A percentile compares a stretch with the other conserved stretches of the same genome.
These are phyloP conservation scores for Saccharum officinarum DNA, from an alignment of 176 grass and related monocot genomes.

Conservation along the genomic window DNA sequence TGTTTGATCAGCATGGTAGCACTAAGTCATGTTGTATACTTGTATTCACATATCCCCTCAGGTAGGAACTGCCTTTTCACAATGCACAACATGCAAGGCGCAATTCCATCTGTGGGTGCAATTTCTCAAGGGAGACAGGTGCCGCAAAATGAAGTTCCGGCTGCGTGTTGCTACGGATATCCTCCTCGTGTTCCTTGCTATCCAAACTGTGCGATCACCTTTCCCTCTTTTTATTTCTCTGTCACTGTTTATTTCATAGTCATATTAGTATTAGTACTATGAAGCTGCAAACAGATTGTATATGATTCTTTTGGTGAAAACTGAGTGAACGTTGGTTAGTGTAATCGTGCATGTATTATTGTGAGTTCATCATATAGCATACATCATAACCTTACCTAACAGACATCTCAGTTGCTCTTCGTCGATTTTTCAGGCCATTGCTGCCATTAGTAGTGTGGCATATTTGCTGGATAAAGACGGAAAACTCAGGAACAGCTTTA, in stretches of 20 bases:
- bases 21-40: neutral
- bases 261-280: neutral
- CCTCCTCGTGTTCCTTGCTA: constrained; percentile 64
- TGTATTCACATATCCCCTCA: constrained; percentile 17
- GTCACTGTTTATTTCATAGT: neutral
- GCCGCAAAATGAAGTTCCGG: constrained; percentile 65
- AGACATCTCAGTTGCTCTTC: neutral
- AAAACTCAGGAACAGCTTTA: constrained; percentile 69
- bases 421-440: constrained; percentile 45
- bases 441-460: constrained; percentile 55
- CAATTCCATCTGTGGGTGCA: constrained; percentile 67
- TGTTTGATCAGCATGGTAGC: neutral
- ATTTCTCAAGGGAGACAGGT: constrained; percentile 32
- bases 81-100: constrained; percentile 39
- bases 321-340: neutral
- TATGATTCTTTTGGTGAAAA: neutral
- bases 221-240: neutral
- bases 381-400: neutral
- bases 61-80: constrained; percentile 76
- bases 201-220: constrained; percentile 50
- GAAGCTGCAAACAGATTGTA: neutral
- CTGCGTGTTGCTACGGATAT: constrained; percentile 72
- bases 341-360: neutral
- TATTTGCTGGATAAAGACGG: constrained; percentile 71
- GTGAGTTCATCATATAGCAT: neutral